These are phyloP conservation scores for Microsporum audouinii DNA, from an alignment of 2,329 filamentous ascomycete genomes.

Conservation along the genomic window DNA sequence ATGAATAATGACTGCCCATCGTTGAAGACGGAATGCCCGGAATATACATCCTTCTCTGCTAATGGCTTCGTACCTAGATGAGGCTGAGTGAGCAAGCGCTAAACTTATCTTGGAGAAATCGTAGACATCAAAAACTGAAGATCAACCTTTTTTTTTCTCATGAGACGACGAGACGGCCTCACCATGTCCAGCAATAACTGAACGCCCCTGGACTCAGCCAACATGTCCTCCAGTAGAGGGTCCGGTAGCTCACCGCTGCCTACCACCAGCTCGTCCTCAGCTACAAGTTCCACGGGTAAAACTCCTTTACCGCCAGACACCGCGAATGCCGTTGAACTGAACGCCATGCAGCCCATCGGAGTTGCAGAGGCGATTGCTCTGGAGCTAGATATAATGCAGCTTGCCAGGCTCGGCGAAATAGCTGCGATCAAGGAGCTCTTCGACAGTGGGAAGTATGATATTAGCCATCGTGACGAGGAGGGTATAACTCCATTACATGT, in stretches of 20 bases:
- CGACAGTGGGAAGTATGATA: constrained; percentile 67
- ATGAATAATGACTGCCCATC: not conserved
- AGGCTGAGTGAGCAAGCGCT: not conserved
- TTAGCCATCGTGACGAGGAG: constrained; percentile 75
- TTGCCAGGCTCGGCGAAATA: constrained; percentile 80
- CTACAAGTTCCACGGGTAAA: not conserved
- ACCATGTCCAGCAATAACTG: not conserved
- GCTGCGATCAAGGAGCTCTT: constrained; percentile 80
- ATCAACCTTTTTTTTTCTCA: not conserved
- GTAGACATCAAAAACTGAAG: not conserved
- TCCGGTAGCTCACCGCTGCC: not conserved
- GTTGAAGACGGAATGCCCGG: not conserved
- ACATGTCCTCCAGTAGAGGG: not conserved
- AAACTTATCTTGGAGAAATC: not conserved
- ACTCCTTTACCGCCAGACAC: not conserved
- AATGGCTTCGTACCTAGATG: not conserved
- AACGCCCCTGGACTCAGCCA: not conserved
- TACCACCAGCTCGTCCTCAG: not conserved
- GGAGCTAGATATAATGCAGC: constrained; percentile 79
- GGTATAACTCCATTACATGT: constrained; percentile 95
- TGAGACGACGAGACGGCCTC: not conserved
- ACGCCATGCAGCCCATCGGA: not conserved
- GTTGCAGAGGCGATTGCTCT: not conserved
- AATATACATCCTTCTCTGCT: not conserved
- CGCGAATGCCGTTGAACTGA: not conserved